Conservation (phyloP, 768 basidiomycete genomes). For the Clitopilus passeckerianus region DNA sequence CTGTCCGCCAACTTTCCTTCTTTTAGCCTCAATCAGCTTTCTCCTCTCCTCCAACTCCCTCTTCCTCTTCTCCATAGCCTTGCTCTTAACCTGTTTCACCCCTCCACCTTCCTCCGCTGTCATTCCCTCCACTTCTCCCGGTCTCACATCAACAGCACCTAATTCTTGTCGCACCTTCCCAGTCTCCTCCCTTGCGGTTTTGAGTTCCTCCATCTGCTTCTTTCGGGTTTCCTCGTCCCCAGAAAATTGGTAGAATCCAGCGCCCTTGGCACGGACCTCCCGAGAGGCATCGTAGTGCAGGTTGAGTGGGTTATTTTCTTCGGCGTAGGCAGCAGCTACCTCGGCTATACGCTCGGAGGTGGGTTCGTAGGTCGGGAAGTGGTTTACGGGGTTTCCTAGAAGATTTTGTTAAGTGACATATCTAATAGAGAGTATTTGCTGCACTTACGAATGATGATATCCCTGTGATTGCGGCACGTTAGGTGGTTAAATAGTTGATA, state of each 20-base stretch:
- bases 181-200: slow-evolving; percentile 65
- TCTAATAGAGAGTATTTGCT: background rate
- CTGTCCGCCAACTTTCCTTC: slow-evolving; percentile 39
- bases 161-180: slow-evolving; percentile 51
- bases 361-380: slow-evolving; percentile 88
- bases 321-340: slow-evolving; percentile 64
- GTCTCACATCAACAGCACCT: slow-evolving; percentile 55
- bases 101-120: slow-evolving; percentile 24
- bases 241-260: slow-evolving; percentile 91
- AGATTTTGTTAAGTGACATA: slow-evolving; percentile 2
- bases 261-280: slow-evolving; percentile 86
- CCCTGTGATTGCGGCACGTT: slow-evolving; percentile 27
- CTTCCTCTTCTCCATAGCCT: slow-evolving; percentile 70
- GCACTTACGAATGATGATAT: slow-evolving; percentile 51
- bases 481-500: background rate
- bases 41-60: slow-evolving; percentile 67
- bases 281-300: slow-evolving; percentile 77
- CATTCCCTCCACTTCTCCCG: slow-evolving; percentile 82
- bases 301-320: slow-evolving; percentile 66
- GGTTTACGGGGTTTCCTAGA: slow-evolving; percentile 73
- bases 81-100: slow-evolving; percentile 27
- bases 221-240: slow-evolving; percentile 74
- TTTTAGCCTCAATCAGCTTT: slow-evolving; percentile 60
- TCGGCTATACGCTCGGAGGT: slow-evolving; percentile 74
- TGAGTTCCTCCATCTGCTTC: slow-evolving; percentile 81